Evolutionary conservation across 768 basidiomycete species (phyloP), one percentile per base, ranked within the genome.

Genomic region (Naganishia onofrii): DNA sequence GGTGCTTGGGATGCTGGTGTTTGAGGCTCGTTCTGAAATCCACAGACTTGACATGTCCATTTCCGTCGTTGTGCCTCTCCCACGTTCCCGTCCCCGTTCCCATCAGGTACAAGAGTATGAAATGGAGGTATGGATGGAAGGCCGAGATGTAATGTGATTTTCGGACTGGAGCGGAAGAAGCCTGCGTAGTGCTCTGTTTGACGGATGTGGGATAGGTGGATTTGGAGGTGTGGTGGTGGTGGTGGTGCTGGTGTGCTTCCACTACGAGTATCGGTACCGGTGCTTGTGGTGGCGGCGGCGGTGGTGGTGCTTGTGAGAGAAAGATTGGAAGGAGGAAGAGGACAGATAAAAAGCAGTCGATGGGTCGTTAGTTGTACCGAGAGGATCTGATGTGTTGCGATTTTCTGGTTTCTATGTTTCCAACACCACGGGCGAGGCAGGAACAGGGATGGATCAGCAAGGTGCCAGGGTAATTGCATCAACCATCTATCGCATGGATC

Each of bases 111-210:
- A n/a, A n/a, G n/a, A n/a, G n/a, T n/a, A n/a, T n/a, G n/a, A n/a
- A n/a, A n/a, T n/a, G n/a, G n/a, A n/a, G n/a, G n/a, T n/a, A n/a
- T n/a, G n/a, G n/a, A n/a, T n/a, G n/a, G n/a, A n/a, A n/a, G n/a
- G 8, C 76, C 76, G 26, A 92, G 84, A 76, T 88, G 83, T 4
- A 94, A 82, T 0, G 95, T 94, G 68, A 95, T 85, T 81, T 99
- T 99, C 1, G 95, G 76, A 0, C 90, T 92, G 3, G 91, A 93
- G 66, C 86, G 90, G 84, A 97, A 90, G 63, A 97, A 86, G 1
- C 95, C 93, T 3, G 88, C 88, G 77, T 95, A 97, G 80, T 89
- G 85, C 66, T 96, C 92, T 0, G 93, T 95, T 75, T 88, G 89
- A 0, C 82, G 81, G 57, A 97, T 84, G 72, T 82, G 82, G 0